Conservation (phyloP, 208 protist genomes). For the Trypanosomatidae sp. region DNA sequence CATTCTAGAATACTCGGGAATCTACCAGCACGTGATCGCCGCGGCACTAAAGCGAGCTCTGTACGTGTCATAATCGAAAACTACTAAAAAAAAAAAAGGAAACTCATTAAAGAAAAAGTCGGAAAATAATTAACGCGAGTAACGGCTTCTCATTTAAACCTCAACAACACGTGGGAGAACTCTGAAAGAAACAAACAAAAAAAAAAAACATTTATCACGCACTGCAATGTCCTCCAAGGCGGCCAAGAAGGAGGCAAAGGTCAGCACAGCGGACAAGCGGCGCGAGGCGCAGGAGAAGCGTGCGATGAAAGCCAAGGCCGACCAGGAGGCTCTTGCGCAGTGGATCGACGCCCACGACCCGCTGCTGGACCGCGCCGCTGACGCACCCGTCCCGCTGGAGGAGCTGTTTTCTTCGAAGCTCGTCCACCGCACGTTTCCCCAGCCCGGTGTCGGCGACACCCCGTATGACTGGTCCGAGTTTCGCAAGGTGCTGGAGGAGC, state of each 20-base stretch:
- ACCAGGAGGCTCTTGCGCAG: slow-evolving; percentile 26
- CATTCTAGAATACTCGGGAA: too few relatives aligned
- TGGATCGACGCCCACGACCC: slow-evolving; percentile 70
- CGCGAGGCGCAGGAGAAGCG: slow-evolving; percentile 24
- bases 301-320: slow-evolving; percentile 30
- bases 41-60: too few relatives aligned
- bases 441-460: slow-evolving; percentile 24
- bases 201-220: too few relatives aligned
- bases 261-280: slow-evolving; percentile 20
- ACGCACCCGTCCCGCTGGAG: slow-evolving; percentile 47
- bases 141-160: too few relatives aligned
- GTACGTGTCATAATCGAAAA: too few relatives aligned
- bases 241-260: slow-evolving; percentile 14
- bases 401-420: slow-evolving; percentile 56
- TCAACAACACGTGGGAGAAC: too few relatives aligned
- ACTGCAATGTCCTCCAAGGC: slow-evolving; percentile 24
- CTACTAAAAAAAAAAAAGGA: too few relatives aligned
- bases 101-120: too few relatives aligned
- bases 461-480: slow-evolving; percentile 79
- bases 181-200: too few relatives aligned
- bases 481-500: slow-evolving; percentile 48
- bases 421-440: slow-evolving; percentile 51
- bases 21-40: too few relatives aligned
- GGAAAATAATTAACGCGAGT: too few relatives aligned
- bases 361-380: slow-evolving; percentile 43